A percentile compares a stretch with the other conserved stretches of the same genome.
Conservation (phyloP, 2,329 filamentous ascomycete genomes). For the Thelonectria rubi region DNA sequence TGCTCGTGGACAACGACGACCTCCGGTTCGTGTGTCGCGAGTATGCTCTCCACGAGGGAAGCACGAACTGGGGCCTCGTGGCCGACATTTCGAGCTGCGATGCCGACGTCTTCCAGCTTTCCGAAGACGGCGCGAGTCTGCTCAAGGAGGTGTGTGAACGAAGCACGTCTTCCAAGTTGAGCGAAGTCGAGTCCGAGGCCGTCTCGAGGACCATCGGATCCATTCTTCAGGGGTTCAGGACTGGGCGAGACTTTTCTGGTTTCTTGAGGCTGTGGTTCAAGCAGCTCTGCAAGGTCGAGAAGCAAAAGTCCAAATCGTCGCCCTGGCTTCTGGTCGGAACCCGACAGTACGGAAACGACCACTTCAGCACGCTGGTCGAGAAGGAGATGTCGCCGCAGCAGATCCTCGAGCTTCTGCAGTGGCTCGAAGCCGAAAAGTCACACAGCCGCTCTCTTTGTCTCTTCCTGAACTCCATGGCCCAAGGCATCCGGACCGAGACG, state of each 20-base stretch:
- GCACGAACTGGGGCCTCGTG: constrained; percentile 55
- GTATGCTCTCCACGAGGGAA: constrained; percentile 50
- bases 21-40: constrained; percentile 54
- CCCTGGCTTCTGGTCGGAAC: constrained; percentile 47
- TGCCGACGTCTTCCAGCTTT: constrained; percentile 57
- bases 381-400: constrained; percentile 57
- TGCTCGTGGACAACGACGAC: constrained; percentile 50
- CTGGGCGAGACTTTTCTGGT: constrained; percentile 53
- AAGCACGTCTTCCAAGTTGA: constrained; percentile 38
- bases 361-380: constrained; percentile 47
- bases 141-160: constrained; percentile 53
- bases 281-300: constrained; percentile 51
- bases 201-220: constrained; percentile 51
- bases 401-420: constrained; percentile 54
- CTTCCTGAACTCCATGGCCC: constrained; percentile 54
- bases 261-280: constrained; percentile 60
- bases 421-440: constrained; percentile 49
- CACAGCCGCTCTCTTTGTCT: constrained; percentile 49
- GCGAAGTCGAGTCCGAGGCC: constrained; percentile 31
- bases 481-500: constrained; percentile 53
- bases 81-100: constrained; percentile 55
- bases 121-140: constrained; percentile 50
- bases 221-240: constrained; percentile 56
- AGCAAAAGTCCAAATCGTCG: constrained; percentile 40
- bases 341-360: constrained; percentile 28